Conservation (phyloP, 2,329 filamentous ascomycete species). For the Penicillium thymicola region DNA sequence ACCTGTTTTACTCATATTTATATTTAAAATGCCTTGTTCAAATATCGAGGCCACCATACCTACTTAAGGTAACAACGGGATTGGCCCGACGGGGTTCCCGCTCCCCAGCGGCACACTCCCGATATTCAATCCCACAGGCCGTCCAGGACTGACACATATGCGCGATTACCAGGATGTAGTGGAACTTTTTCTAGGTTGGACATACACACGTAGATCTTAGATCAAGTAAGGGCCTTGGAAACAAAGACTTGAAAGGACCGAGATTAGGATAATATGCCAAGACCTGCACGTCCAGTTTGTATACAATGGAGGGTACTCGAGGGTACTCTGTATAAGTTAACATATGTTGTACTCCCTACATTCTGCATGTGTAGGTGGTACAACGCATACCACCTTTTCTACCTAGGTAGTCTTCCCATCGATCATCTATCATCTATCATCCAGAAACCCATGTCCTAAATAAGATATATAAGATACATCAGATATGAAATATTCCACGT, state of each 20-base stretch:
- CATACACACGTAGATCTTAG: background rate
- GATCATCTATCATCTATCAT: background rate
- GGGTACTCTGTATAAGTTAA: background rate
- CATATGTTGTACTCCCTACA: background rate
- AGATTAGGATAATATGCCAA: background rate
- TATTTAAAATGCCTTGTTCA: background rate
- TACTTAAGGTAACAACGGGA: background rate
- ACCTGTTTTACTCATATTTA: background rate
- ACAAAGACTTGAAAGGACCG: background rate
- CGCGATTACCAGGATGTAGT: background rate
- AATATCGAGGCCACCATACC: background rate
- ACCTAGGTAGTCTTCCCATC: background rate
- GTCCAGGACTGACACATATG: too few species aligned
- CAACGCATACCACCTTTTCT: too few species aligned
- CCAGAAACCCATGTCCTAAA: background rate
- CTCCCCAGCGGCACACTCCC: background rate
- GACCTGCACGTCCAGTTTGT: background rate
- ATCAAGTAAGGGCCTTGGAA: background rate
- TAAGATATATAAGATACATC: background rate
- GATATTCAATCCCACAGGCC: background rate
- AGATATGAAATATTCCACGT: background rate
- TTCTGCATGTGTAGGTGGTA: too few species aligned
- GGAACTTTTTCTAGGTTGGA: background rate
- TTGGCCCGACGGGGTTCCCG: background rate
- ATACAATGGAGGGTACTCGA: too few species aligned